Evolutionary conservation across 805 yeast species (phyloP).

Genomic region (Citeromyces nyonsensis): DNA sequence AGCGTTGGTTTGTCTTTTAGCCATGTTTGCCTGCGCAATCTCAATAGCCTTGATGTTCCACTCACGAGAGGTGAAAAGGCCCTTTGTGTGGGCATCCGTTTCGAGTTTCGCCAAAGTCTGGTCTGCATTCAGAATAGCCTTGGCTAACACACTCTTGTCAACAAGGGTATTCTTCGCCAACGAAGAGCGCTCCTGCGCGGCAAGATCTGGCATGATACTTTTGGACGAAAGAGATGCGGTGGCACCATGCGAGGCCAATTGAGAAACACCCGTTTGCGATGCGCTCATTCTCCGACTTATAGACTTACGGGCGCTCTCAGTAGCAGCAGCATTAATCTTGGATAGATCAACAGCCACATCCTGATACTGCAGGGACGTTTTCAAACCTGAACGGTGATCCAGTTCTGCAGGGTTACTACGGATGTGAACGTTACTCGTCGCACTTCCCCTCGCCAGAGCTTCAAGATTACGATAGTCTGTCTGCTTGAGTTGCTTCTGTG

Average conservation of each 20-base stretch:
- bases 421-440: constrained; percentile 25
- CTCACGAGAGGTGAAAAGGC: constrained; percentile 13
- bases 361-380: constrained; percentile 11
- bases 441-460: constrained; percentile 16
- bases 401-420: constrained; percentile 26
- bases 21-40: constrained; percentile 55
- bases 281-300: constrained; percentile 14
- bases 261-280: constrained; percentile 1
- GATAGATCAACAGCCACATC: constrained; percentile 31
- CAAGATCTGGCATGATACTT: constrained; percentile 25
- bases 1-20: constrained; percentile 31
- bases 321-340: constrained; percentile 33
- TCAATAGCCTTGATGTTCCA: constrained; percentile 59
- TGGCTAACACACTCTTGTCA: constrained; percentile 25
- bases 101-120: constrained; percentile 12
- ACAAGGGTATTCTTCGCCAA: constrained; percentile 19
- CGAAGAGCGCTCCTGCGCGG: constrained; percentile 23
- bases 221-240: constrained; percentile 30
- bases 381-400: constrained; percentile 15
- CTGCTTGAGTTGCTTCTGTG: no score
- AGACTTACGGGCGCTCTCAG: constrained; percentile 17
- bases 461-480: no score
- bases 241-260: constrained; percentile 41
- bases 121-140: constrained; percentile 36
- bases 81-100: constrained; percentile 9